Evolutionary conservation across 164 flowering plant genomes (phyloP).

Genomic region (Liriodendron chinense): DNA sequence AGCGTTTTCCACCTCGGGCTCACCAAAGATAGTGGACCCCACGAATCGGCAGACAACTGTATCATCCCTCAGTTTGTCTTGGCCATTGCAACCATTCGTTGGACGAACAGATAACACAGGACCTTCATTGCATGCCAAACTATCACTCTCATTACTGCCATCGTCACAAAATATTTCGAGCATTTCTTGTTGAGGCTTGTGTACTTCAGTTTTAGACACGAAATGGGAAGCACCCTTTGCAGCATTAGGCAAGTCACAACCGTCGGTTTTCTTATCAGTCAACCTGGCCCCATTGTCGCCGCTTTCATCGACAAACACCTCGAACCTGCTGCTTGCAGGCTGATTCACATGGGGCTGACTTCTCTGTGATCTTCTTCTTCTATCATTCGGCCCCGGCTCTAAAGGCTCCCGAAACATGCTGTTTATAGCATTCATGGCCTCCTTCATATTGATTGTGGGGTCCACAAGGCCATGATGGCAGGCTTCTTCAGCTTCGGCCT

Average conservation of each 20-base stretch:
- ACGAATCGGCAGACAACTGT: slow-evolving; percentile 79
- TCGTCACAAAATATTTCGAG: slow-evolving; percentile 58
- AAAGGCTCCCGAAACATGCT: slow-evolving; percentile 89
- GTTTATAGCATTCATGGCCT: slow-evolving; percentile 83
- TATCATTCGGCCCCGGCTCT: slow-evolving; percentile 41
- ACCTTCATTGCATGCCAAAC: not conserved
- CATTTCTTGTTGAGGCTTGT: slow-evolving; percentile 34
- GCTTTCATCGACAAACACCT: slow-evolving; percentile 62
- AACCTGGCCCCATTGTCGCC: slow-evolving; percentile 22
- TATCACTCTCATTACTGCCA: slow-evolving; percentile 16
- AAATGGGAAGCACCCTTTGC: slow-evolving; percentile 6
- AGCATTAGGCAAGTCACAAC: slow-evolving; percentile 2
- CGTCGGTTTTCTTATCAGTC: slow-evolving; percentile 18
- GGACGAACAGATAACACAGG: slow-evolving; percentile 30
- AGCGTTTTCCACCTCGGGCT: slow-evolving; percentile 78
- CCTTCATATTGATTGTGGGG: slow-evolving; percentile 87
- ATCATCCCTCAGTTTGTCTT: slow-evolving; percentile 52
- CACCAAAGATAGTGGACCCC: slow-evolving; percentile 76
- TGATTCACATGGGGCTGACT: slow-evolving; percentile 30
- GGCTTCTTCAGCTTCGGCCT: slow-evolving; percentile 78
- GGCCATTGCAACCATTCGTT: slow-evolving; percentile 36
- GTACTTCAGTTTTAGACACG: slow-evolving; percentile 5
- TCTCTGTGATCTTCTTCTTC: slow-evolving; percentile 33
- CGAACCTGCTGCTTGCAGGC: slow-evolving; percentile 29
- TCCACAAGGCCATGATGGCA: slow-evolving; percentile 97